phyloP scores from a whole-genome alignment of 371 early-diverging fungal genomes.

The Rhizopus arrhizus region DNA sequence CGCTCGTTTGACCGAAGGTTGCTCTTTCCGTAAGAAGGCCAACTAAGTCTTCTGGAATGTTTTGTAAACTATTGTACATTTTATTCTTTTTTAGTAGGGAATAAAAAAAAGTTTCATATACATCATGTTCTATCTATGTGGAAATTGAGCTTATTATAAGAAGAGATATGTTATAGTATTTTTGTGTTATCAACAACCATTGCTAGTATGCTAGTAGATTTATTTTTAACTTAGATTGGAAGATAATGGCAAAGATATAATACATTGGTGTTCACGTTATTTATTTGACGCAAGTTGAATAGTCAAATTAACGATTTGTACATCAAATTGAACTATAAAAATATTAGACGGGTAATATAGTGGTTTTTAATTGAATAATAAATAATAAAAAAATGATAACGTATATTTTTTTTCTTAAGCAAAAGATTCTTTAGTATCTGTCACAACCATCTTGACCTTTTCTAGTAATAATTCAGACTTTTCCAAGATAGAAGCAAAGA shows the following conservation, averaged over 20 bases:
- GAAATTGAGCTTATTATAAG: slow-evolving; percentile 40
- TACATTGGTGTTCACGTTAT: too few relatives aligned
- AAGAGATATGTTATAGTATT: slow-evolving; percentile 49
- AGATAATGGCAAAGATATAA: slow-evolving; percentile 44
- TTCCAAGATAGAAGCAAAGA: slow-evolving; percentile 63
- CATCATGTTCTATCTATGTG: neutral
- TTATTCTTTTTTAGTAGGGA: slow-evolving; percentile 1
- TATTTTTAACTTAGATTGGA: slow-evolving; percentile 81
- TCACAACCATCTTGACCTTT: slow-evolving; percentile 43
- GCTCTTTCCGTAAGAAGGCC: slow-evolving; percentile 24
- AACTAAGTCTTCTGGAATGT: slow-evolving; percentile 10
- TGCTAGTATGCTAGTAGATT: slow-evolving; percentile 96
- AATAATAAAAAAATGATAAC: neutral
- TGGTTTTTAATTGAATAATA: neutral
- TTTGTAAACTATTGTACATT: slow-evolving; percentile 2
- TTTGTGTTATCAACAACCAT: slow-evolving; percentile 80
- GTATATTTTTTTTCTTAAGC: neutral
- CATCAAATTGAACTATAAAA: too few relatives aligned
- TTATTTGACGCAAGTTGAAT: too few relatives aligned
- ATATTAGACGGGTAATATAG: neutral
- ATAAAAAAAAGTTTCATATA: slow-evolving; percentile 3
- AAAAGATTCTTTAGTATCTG: slow-evolving; percentile 19
- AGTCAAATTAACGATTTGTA: too few relatives aligned
- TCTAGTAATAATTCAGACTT: slow-evolving; percentile 46
- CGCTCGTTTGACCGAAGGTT: slow-evolving; percentile 92